Percentiles rank a stretch among this genome's conserved stretches.
phyloP scores from a whole-genome alignment of 176 grass and related monocot genomes.

The Lolium perenne region DNA sequence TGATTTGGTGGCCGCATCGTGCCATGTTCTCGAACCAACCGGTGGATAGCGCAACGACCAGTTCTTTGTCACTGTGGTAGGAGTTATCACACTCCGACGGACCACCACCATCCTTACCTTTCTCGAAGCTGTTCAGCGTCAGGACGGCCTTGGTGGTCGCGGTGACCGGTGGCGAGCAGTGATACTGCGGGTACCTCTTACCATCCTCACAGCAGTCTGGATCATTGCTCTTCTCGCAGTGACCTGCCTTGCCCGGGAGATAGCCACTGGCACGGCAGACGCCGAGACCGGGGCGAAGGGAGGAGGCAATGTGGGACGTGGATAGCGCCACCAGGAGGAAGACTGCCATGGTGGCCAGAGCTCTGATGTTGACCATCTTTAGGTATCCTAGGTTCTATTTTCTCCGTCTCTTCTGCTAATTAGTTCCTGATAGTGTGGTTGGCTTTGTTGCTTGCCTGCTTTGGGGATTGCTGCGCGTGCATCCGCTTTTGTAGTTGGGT shows the following conservation, averaged over 20 bases:
- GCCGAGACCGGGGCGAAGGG: conserved; percentile 29
- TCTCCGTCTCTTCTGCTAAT: background rate
- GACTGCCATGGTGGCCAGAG: conserved; percentile 7
- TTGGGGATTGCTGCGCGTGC: background rate
- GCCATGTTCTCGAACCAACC: conserved; percentile 51
- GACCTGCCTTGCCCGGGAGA: conserved; percentile 44
- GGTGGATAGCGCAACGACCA: conserved; percentile 54
- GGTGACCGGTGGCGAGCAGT: conserved; percentile 31
- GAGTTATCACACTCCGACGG: conserved; percentile 54
- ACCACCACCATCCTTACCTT: conserved; percentile 12
- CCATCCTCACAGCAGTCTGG: conserved; percentile 61
- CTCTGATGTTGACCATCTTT: background rate
- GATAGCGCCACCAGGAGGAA: conserved; percentile 41
- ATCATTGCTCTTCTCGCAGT: conserved; percentile 52
- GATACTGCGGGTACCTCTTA: conserved; percentile 59
- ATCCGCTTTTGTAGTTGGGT: background rate
- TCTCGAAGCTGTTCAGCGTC: too few relatives aligned
- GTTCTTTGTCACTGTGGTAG: conserved; percentile 50
- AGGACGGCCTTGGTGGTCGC: too few relatives aligned
- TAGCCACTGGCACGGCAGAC: conserved; percentile 48
- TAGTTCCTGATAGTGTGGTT: background rate
- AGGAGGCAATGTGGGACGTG: conserved; percentile 23
- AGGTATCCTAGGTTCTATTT: background rate
- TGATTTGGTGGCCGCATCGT: conserved; percentile 46
- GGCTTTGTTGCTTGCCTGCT: conserved; percentile 18